A percentile compares a stretch with the other conserved stretches of the same genome.
Conservation (phyloP, 495 filamentous ascomycete species). For the Xeromyces bisporus region DNA sequence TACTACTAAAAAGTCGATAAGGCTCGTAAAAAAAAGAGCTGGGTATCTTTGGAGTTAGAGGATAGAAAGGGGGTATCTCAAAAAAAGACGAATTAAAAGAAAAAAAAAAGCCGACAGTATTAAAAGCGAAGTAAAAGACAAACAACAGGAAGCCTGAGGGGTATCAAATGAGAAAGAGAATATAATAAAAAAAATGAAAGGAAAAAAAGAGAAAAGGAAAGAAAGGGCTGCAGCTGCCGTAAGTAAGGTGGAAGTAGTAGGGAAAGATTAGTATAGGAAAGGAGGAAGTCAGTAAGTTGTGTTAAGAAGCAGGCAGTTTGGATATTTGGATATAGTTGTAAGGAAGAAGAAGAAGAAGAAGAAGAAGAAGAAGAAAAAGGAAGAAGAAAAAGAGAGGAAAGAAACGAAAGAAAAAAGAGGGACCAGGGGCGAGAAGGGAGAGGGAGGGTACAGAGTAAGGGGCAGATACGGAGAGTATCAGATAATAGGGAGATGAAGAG, state of each 20-base stretch:
- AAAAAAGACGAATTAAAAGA: conserved; percentile 5
- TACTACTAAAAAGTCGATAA: no score
- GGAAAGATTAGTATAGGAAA: no score
- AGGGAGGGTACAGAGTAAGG: no score
- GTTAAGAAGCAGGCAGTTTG: no score
- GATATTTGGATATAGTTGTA: conserved; percentile 4
- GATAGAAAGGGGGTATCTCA: conserved; percentile 22
- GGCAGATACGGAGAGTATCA: no score
- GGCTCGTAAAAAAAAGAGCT: conserved; percentile 15
- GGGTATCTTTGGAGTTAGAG: conserved; percentile 15
- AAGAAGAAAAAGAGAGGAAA: conserved; percentile 13
- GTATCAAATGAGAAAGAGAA: conserved; percentile 12
- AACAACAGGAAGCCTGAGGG: conserved; percentile 4
- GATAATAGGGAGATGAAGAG: no score
- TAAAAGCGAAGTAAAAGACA: conserved; percentile 3
- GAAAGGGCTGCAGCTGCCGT: no score
- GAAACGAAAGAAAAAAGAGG: conserved; percentile 6
- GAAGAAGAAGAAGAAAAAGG: conserved; percentile 7
- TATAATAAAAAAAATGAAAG: conserved; percentile 27
- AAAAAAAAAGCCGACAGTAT: conserved; percentile 17
- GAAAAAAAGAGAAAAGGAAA: conserved; percentile 7
- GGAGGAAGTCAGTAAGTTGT: no score
- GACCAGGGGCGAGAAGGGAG: no score
- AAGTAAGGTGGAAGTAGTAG: no score
- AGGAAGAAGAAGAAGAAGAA: conserved; percentile 6